Conservation (phyloP, 495 filamentous ascomycete species). For the Cryomyces antarcticus region DNA sequence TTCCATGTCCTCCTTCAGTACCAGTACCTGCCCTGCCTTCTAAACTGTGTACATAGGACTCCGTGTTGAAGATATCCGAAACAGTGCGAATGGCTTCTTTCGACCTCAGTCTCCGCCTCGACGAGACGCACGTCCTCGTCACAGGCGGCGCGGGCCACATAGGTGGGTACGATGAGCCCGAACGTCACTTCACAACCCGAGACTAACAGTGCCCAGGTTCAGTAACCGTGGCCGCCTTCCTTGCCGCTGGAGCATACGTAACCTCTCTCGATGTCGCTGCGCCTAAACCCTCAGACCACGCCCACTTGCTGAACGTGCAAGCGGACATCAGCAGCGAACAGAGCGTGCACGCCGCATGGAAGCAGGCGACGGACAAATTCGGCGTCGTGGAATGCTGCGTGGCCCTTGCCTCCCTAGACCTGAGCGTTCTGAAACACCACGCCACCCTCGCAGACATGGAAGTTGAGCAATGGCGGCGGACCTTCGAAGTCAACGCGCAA, state of each 20-base stretch:
- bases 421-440: slow-evolving; percentile 18
- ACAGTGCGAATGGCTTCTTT: background rate
- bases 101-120: slow-evolving; percentile 16
- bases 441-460: slow-evolving; percentile 17
- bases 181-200: background rate
- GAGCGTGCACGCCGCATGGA: slow-evolving; percentile 14
- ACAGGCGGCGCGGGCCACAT: slow-evolving; percentile 29
- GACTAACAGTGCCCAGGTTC: background rate
- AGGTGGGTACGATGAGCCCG: slow-evolving; percentile 13
- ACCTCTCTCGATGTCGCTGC: slow-evolving; percentile 17
- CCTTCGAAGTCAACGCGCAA: slow-evolving; percentile 21
- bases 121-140: slow-evolving; percentile 26
- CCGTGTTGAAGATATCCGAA: no score
- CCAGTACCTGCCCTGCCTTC: no score
- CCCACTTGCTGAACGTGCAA: background rate
- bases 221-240: slow-evolving; percentile 12
- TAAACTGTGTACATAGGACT: no score
- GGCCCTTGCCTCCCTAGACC: slow-evolving; percentile 21
- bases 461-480: slow-evolving; percentile 16
- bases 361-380: slow-evolving; percentile 8
- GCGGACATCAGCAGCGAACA: slow-evolving; percentile 18
- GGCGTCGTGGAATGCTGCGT: slow-evolving; percentile 20
- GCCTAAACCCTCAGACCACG: background rate
- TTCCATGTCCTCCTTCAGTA: no score
- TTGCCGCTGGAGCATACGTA: slow-evolving; percentile 20